Evolutionary conservation across 2,329 filamentous ascomycete genomes (phyloP).

Genomic region (Ophiostoma tasmaniense): DNA sequence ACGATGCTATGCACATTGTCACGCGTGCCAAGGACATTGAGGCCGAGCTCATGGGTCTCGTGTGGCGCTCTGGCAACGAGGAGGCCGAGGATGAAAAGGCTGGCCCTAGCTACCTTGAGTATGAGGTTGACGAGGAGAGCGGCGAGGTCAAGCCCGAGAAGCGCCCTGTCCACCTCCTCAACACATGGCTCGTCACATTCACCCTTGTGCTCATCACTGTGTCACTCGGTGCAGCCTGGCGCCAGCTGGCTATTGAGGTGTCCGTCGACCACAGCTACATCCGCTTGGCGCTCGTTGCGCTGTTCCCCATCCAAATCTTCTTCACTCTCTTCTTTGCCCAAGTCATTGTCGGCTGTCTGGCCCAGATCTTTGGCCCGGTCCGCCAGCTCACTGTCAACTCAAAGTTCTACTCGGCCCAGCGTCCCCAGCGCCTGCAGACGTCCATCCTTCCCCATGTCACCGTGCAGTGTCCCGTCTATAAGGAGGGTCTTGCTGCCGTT

Average conservation of each 20-base stretch:
- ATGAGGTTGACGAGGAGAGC: slow-evolving; percentile 62
- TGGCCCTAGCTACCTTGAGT: slow-evolving; percentile 27
- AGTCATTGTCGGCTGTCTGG: slow-evolving; percentile 66
- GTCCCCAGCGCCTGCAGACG: slow-evolving; percentile 52
- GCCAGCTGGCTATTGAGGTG: slow-evolving; percentile 60
- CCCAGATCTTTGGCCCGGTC: slow-evolving; percentile 68
- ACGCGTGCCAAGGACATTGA: slow-evolving; percentile 64
- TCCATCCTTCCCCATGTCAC: slow-evolving; percentile 61
- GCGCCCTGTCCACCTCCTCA: slow-evolving; percentile 60
- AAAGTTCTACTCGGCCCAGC: slow-evolving; percentile 70
- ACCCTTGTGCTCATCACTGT: slow-evolving; percentile 58
- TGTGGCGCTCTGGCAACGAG: slow-evolving; percentile 55
- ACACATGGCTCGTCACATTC: slow-evolving; percentile 58
- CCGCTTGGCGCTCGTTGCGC: slow-evolving; percentile 55
- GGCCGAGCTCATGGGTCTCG: slow-evolving; percentile 66
- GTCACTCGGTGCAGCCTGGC: slow-evolving; percentile 61
- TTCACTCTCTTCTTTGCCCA: slow-evolving; percentile 77
- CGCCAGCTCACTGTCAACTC: slow-evolving; percentile 66
- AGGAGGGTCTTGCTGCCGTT: slow-evolving; percentile 67
- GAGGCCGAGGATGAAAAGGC: slow-evolving; percentile 48
- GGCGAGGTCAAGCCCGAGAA: slow-evolving; percentile 57
- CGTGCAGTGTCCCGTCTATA: slow-evolving; percentile 82
- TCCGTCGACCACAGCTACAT: slow-evolving; percentile 54
- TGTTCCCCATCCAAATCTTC: slow-evolving; percentile 67
- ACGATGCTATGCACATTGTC: slow-evolving; percentile 64